Evolutionary conservation across 2,329 filamentous ascomycete genomes (phyloP), one percentile per base, ranked within the genome.

Genomic region (Diaporthe batatas): DNA sequence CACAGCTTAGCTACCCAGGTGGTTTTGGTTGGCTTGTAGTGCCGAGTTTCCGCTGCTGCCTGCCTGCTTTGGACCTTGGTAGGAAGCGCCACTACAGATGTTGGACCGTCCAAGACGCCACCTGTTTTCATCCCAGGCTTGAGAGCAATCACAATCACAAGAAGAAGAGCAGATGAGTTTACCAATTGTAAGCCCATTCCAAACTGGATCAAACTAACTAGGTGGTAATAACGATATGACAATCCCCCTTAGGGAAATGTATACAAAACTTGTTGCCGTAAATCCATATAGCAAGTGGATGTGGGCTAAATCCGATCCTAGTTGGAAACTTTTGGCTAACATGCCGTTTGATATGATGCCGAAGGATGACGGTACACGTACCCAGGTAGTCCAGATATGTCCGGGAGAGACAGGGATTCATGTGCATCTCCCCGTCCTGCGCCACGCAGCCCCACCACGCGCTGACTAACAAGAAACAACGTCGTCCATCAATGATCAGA

Each of bases 381-480:
- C 5, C 42, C 6, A 3, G 6, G 14, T 14, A 16, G 4, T 23
- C n/a, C 47, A 23, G 21, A 11, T n/a, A 11, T 49, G 47, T 23
- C 8, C n/a, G 8, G 10, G 10, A 49, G 47, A 23, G n/a, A 49
- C n/a, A 49, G 12, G n/a, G 44, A 23, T 47, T 23, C 21, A 42
- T 16, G 39, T 42, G 14, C 14, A 1, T 51, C n/a, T 51, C n/a
- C 47, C 47, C 8, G 44, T 11, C 21, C 44, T n/a, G 32, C 29
- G 29, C 14, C 21, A 8, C 2, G 54, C 21, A 36, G 11, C 21
- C 7, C 32, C 54, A n/a, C 54, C 32, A n/a, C 18, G 32, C 7
- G 54, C 54, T 57, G 54, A 49, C 44, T 49, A 49, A 49, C 44
- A 21, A 49, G 21, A 49, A 49, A n/a, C 44, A 49, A 49, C 21